Evolutionary conservation across 768 basidiomycete species (phyloP), one percentile per base, ranked within the genome.

Genomic region (Tricholoma sp.): DNA sequence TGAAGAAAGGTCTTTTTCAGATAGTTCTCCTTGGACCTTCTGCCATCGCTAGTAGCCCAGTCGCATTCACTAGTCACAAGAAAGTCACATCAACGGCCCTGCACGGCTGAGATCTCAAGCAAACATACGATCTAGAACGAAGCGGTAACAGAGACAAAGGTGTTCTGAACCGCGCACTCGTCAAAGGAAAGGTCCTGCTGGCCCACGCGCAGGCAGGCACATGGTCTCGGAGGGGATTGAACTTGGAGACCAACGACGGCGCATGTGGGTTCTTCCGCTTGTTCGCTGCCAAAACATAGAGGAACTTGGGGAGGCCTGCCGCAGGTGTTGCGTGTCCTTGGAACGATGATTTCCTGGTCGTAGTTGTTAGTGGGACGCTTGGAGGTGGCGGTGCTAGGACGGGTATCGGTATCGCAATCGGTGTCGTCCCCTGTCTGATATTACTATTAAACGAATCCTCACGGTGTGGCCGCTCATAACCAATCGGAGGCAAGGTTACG

Each of bases 231-330:
- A 67, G 55, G 39, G 66, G 66, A 48, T 67, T 66, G 28, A 60
- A 60, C 56, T 59, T 57, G 9, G 66, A 66, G 4, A 63, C 60
- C 63, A 67, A 63, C 13, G 57, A 44, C 6, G 66, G 66, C n/a
- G 62, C 60, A 54, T 66, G 44, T 9, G 52, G 59, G 51, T 67
- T 61, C 39, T 49, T 64, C 28, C 45, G 56, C 39, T 61, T 63
- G 39, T 66, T 65, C 33, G 53, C 54, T 4, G 32, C 42, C 34
- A 67, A 42, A 15, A 61, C 33, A 49, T 58, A 57, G 15, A 63
- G 17, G 48, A 63, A 65, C 10, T 50, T 34, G 2, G 42, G 33
- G 17, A 50, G 13, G 28, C 42, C 34, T 9, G 24, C 24, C 24
- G 42, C 17, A 15, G 29, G 28, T n/a, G 10, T 13, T 13, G 6